These are phyloP conservation scores for Chlorella vulgaris DNA, from an alignment of 139 green algal genomes.

Conservation along the genomic window DNA sequence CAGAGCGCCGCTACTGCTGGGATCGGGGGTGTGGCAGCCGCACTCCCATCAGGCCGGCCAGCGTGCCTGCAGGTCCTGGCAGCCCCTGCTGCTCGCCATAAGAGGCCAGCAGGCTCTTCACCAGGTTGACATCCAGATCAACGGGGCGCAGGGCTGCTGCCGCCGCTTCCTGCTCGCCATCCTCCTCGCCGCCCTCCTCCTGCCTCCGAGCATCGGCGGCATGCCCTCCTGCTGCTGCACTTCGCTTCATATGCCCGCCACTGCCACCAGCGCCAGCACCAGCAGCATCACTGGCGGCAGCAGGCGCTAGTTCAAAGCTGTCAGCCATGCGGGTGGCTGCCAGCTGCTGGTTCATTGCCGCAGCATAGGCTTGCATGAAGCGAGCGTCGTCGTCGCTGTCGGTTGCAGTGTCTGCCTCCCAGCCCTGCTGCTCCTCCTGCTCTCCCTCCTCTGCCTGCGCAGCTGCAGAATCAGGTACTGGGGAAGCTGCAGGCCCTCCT, in stretches of 20 bases:
- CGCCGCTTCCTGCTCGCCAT: neutral
- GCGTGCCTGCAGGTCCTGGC: conserved; percentile 75
- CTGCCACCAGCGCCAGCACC: neutral
- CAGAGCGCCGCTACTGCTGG: no score
- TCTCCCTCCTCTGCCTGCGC: neutral
- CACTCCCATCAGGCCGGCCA: conserved; percentile 75
- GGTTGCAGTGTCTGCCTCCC: conserved; percentile 47
- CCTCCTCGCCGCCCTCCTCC: neutral
- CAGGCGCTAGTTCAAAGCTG: conserved; percentile 46
- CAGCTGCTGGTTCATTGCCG: conserved; percentile 60
- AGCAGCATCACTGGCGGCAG: neutral
- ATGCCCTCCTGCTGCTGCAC: neutral
- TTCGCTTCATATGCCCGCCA: neutral
- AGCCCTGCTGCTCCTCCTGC: conserved; percentile 6
- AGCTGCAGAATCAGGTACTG: neutral
- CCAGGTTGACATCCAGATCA: conserved; percentile 79
- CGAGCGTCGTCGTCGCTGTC: conserved; percentile 56
- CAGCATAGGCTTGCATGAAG: conserved; percentile 65
- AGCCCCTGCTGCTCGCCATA: conserved; percentile 75
- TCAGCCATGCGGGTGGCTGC: conserved; percentile 43
- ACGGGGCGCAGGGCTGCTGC: conserved; percentile 47
- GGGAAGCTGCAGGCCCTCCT: no score
- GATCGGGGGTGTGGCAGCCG: conserved; percentile 58
- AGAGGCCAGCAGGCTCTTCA: conserved; percentile 74
- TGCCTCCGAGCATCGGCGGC: neutral